A percentile compares a stretch with the other conserved stretches of the same genome.
Conservation (phyloP, 768 basidiomycete species). For the Clitopilus hobsonii region DNA sequence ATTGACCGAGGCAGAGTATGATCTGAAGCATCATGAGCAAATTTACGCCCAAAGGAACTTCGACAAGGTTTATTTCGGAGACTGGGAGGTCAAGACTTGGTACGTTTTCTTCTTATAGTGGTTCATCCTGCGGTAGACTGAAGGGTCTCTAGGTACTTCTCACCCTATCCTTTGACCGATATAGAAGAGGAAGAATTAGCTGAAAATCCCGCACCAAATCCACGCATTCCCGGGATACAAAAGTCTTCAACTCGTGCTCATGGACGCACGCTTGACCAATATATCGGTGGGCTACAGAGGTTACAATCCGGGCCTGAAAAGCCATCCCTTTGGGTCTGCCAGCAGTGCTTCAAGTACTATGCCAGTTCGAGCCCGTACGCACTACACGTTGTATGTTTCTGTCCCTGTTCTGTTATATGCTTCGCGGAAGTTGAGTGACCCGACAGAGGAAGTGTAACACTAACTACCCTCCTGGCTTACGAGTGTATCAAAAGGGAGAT, state of each 20-base stretch:
- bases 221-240: conserved; percentile 44
- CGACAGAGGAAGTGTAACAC: conserved; percentile 61
- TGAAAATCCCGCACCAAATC: conserved; percentile 10
- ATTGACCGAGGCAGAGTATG: conserved; percentile 68
- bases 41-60: conserved; percentile 76
- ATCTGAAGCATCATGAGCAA: conserved; percentile 62
- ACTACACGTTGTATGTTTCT: conserved; percentile 51
- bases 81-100: conserved; percentile 89
- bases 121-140: not conserved
- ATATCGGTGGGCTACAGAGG: conserved; percentile 58
- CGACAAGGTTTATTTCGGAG: conserved; percentile 80
- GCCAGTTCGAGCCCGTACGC: conserved; percentile 66
- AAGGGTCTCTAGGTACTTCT: conserved; percentile 70
- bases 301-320: conserved; percentile 39
- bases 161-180: conserved; percentile 82
- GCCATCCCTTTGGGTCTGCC: conserved; percentile 75
- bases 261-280: conserved; percentile 68
- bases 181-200: conserved; percentile 52
- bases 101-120: conserved; percentile 25
- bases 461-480: conserved; percentile 77
- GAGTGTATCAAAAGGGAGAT: conserved; percentile 87
- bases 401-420: not conserved
- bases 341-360: conserved; percentile 98
- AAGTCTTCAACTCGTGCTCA: conserved; percentile 54
- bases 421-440: not conserved